Percentiles rank a stretch among this genome's conserved stretches.
Evolutionary conservation across 2,329 filamentous ascomycete genomes (phyloP).

Genomic region (Hirsutella rhossiliensis): DNA sequence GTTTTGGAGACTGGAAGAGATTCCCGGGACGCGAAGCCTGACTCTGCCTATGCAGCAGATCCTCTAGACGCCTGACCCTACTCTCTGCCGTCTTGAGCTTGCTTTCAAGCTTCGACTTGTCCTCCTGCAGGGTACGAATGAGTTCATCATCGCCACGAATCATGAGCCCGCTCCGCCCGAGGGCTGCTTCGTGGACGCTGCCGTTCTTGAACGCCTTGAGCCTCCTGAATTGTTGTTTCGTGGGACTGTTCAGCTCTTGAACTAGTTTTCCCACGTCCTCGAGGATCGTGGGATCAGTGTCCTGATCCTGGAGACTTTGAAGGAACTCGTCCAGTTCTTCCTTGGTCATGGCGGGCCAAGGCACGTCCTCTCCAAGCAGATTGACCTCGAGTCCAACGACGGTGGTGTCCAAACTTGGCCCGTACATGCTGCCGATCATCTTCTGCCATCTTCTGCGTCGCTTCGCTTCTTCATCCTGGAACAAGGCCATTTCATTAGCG

Average conservation of each 20-base stretch:
- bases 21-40: constrained; percentile 44
- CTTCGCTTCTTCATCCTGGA: constrained; percentile 86
- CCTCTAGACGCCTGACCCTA: constrained; percentile 80
- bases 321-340: constrained; percentile 69
- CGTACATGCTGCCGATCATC: constrained; percentile 64
- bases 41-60: constrained; percentile 76
- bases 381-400: constrained; percentile 77
- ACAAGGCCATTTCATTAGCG: constrained; percentile 83
- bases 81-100: constrained; percentile 77
- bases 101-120: constrained; percentile 64
- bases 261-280: constrained; percentile 66
- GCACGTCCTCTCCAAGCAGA: constrained; percentile 62
- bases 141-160: constrained; percentile 82
- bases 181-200: constrained; percentile 79
- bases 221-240: constrained; percentile 74
- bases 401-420: constrained; percentile 53
- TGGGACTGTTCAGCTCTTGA: constrained; percentile 68
- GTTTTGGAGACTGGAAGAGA: constrained; percentile 38
- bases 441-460: constrained; percentile 85
- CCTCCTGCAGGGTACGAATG: constrained; percentile 63
- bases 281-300: constrained; percentile 52
- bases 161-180: constrained; percentile 77
- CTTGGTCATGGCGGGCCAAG: constrained; percentile 68
- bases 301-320: constrained; percentile 49
- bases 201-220: constrained; percentile 94